phyloP scores from a whole-genome alignment of 768 basidiomycete genomes.

The Leccinum rimulosum region DNA sequence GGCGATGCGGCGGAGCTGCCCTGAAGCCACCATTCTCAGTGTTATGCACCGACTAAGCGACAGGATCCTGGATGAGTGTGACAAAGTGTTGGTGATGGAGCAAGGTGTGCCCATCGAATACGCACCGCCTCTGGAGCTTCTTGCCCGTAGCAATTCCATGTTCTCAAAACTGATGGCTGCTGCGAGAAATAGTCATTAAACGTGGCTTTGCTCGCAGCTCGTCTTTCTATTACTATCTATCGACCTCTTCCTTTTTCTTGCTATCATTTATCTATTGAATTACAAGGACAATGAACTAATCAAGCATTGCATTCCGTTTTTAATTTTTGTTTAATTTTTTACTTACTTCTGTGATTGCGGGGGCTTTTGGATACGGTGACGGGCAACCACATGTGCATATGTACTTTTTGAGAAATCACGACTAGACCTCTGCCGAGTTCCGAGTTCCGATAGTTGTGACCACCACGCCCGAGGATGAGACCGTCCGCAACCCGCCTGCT shows the following conservation, averaged over 20 bases:
- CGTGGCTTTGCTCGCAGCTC: background rate
- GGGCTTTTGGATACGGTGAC: background rate
- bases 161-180: conserved; percentile 30
- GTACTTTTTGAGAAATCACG: background rate
- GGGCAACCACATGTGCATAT: background rate
- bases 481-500: conserved; percentile 69
- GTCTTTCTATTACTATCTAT: background rate
- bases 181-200: conserved; percentile 17
- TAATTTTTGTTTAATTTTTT: background rate
- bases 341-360: background rate
- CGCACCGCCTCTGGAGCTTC: conserved; percentile 22
- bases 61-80: conserved; percentile 27
- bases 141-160: conserved; percentile 24
- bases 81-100: conserved; percentile 40
- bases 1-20: conserved; percentile 31
- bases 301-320: background rate
- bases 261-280: background rate
- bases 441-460: conserved; percentile 12
- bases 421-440: conserved; percentile 6
- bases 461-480: conserved; percentile 51
- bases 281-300: background rate
- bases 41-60: conserved; percentile 34
- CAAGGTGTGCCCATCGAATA: conserved; percentile 29
- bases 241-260: no score
- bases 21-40: conserved; percentile 27